Conservation (phyloP, 371 early-diverging fungal species). For the Apophysomyces sp. region DNA sequence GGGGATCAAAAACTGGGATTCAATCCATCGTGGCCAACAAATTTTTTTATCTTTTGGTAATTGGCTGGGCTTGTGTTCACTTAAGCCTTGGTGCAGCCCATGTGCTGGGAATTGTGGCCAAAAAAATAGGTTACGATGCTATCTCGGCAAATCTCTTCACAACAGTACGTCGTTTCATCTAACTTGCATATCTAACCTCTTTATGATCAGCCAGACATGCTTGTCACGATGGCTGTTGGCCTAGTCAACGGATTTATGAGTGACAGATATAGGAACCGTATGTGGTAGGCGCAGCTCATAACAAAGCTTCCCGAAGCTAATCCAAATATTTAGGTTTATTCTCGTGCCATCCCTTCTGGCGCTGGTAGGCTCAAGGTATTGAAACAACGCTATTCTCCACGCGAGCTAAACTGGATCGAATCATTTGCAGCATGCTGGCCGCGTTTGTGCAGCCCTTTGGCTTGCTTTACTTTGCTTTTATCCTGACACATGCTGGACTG, state of each 20-base stretch:
- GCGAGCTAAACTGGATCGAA: not conserved
- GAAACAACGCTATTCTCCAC: not conserved
- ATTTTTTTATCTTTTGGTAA: conserved; percentile 36
- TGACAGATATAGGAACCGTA: conserved; percentile 31
- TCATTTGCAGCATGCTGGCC: conserved; percentile 23
- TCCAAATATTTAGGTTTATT: conserved; percentile 23
- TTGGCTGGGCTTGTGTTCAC: conserved; percentile 41
- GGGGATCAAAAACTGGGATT: not conserved
- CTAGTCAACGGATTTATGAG: conserved; percentile 42
- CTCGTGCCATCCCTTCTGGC: conserved; percentile 30
- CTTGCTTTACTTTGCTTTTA: conserved; percentile 33
- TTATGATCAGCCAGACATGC: conserved; percentile 34
- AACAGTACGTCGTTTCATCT: conserved; percentile 26
- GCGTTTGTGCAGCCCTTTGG: conserved; percentile 46
- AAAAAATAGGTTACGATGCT: conserved; percentile 46
- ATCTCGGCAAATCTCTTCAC: conserved; percentile 46
- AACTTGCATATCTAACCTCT: not conserved
- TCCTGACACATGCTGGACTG: conserved; percentile 39
- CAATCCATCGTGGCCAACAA: conserved; percentile 17
- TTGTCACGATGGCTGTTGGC: conserved; percentile 39
- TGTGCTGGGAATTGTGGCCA: conserved; percentile 45
- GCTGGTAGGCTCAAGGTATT: conserved; percentile 29
- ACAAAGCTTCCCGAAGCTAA: not conserved
- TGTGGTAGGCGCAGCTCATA: conserved; percentile 24
- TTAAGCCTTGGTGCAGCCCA: conserved; percentile 34